Percentiles rank a stretch among this genome's conserved stretches.
Evolutionary conservation across 345 rosid genomes (phyloP).

Genomic region (Pelargonium nanum): DNA sequence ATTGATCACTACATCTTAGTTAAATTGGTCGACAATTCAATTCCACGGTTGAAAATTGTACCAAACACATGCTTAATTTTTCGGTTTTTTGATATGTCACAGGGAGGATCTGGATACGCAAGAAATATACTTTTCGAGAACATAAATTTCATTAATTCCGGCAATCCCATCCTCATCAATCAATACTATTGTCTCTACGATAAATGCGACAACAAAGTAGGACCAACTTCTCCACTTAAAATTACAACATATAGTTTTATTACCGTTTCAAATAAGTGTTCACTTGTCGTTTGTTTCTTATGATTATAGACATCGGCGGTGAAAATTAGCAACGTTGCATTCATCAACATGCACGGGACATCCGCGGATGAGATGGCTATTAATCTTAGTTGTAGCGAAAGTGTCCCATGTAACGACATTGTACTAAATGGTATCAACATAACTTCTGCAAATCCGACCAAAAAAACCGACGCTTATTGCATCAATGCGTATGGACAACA

Average conservation of each 20-base stretch:
- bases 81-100: neutral
- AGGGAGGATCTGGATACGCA: conserved; percentile 27
- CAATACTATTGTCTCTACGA: conserved; percentile 15
- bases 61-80: neutral
- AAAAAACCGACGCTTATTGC: neutral
- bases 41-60: neutral
- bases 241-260: too few species aligned
- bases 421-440: conserved; percentile 9
- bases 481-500: neutral
- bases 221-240: neutral
- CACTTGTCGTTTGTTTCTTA: too few species aligned
- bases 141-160: conserved; percentile 16
- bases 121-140: conserved; percentile 13
- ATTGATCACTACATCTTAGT: neutral
- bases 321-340: conserved; percentile 21
- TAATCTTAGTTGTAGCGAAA: conserved; percentile 21
- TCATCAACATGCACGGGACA: conserved; percentile 24
- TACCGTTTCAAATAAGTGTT: neutral
- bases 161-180: conserved; percentile 20
- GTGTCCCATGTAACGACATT: conserved; percentile 18
- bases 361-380: conserved; percentile 23
- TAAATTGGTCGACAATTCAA: too few species aligned
- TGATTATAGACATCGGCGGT: conserved; percentile 22
- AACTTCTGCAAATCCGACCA: neutral
- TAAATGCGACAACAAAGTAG: conserved; percentile 16